phyloP scores from a whole-genome alignment of 164 flowering plant species.

The Aristolochia contorta region DNA sequence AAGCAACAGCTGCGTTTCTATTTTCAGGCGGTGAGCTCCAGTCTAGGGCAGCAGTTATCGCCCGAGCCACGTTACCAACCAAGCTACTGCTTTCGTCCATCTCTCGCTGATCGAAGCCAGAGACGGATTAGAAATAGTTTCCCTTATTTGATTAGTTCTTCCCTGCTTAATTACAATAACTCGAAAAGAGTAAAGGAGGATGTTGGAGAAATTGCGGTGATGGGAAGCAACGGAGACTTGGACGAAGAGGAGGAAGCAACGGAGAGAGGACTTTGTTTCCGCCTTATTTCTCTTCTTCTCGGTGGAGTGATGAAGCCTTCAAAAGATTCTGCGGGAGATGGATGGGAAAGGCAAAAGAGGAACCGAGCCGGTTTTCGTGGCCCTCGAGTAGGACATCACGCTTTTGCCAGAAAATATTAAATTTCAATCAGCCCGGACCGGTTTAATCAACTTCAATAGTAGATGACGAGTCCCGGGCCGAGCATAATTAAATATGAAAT shows the following conservation, averaged over 20 bases:
- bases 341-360: too few species aligned
- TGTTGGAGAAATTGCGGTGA: background rate
- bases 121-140: background rate
- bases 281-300: too few species aligned
- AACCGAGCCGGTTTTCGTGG: too few species aligned
- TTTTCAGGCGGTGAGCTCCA: slow-evolving; percentile 69
- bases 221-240: background rate
- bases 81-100: background rate
- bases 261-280: background rate
- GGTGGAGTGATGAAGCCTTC: too few species aligned
- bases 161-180: background rate
- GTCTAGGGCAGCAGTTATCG: slow-evolving; percentile 64
- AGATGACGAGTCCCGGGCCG: too few species aligned
- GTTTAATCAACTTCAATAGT: too few species aligned
- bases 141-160: background rate
- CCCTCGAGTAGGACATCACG: too few species aligned
- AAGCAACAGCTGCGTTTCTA: slow-evolving; percentile 63
- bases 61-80: slow-evolving; percentile 61
- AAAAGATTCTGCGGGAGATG: too few species aligned
- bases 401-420: too few species aligned
- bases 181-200: background rate
- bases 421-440: too few species aligned
- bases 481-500: too few species aligned
- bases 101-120: background rate
- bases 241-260: background rate